These are phyloP conservation scores for Paecilomyces sp. DNA, from an alignment of 2,329 filamentous ascomycete species.

Conservation along the genomic window DNA sequence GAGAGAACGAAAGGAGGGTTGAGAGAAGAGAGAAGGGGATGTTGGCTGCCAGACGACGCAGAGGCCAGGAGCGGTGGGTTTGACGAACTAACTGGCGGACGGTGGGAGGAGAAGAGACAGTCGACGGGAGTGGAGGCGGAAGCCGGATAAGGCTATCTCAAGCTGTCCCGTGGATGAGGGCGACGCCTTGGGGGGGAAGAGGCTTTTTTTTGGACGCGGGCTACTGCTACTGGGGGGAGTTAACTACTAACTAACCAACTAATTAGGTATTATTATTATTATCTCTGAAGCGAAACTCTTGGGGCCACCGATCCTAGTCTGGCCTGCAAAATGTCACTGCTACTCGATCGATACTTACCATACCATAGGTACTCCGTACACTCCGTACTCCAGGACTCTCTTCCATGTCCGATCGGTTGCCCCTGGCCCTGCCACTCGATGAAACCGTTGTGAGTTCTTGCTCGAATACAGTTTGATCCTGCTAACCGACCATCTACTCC, in stretches of 20 bases:
- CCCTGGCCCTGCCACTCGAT: background rate
- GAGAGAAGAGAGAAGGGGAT: background rate
- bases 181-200: background rate
- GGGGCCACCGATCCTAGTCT: background rate
- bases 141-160: constrained; percentile 12
- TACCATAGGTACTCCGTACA: too few species aligned
- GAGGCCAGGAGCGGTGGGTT: background rate
- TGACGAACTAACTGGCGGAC: background rate
- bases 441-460: background rate
- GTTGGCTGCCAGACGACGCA: background rate
- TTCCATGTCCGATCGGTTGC: background rate
- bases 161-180: background rate
- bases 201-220: background rate
- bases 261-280: background rate
- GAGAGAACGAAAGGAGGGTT: background rate
- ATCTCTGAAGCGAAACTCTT: background rate
- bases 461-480: background rate
- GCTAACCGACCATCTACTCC: too few species aligned
- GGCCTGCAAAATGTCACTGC: background rate
- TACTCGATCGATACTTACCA: background rate
- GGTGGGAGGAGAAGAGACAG: constrained; percentile 4
- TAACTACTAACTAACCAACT: too few species aligned
- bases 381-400: background rate
- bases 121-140: constrained; percentile 7
- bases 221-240: background rate